Percentiles rank a stretch among this genome's conserved stretches.
Evolutionary conservation across 805 yeast species (phyloP).

Genomic region (Candida ipomoeae): DNA sequence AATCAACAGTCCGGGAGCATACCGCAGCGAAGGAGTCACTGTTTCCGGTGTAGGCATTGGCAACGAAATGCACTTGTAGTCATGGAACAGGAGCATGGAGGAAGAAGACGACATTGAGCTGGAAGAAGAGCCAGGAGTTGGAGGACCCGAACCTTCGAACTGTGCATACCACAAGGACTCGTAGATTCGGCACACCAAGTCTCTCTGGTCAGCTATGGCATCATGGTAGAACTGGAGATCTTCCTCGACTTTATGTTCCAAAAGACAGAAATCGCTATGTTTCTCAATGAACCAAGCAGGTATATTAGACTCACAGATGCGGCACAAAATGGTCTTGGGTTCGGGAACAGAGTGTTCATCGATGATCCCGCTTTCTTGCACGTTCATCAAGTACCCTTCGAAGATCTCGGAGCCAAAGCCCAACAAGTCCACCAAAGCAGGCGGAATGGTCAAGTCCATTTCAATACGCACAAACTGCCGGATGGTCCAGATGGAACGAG

Average conservation of each 20-base stretch:
- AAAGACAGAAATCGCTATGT: slow-evolving; percentile 81
- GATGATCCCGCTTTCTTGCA: slow-evolving; percentile 60
- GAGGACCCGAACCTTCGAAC: slow-evolving; percentile 12
- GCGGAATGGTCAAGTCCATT: slow-evolving; percentile 65
- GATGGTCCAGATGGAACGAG: slow-evolving; percentile 91
- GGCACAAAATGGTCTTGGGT: slow-evolving; percentile 80
- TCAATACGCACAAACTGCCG: slow-evolving; percentile 69
- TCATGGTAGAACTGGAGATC: slow-evolving; percentile 75
- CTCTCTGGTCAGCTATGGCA: slow-evolving; percentile 64
- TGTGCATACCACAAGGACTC: slow-evolving; percentile 33
- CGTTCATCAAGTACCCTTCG: slow-evolving; percentile 61
- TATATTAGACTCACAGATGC: slow-evolving; percentile 86
- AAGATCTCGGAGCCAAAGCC: slow-evolving; percentile 90
- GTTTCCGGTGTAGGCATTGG: slow-evolving; percentile 22
- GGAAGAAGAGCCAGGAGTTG: slow-evolving; percentile 17
- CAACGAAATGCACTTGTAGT: slow-evolving; percentile 58
- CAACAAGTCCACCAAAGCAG: slow-evolving; percentile 61
- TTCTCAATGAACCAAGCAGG: slow-evolving; percentile 96
- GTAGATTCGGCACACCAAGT: slow-evolving; percentile 41
- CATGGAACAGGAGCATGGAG: slow-evolving; percentile 24
- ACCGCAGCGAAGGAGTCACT: slow-evolving; percentile 2
- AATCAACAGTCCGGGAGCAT: slow-evolving; percentile 10
- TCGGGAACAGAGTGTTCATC: slow-evolving; percentile 65
- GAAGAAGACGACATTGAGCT: slow-evolving; percentile 20
- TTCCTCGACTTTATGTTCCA: slow-evolving; percentile 80